Percentiles rank a stretch among this genome's conserved stretches.
Evolutionary conservation across 176 grass and related monocot species (phyloP).

Genomic region (Saccharum spontaneum): DNA sequence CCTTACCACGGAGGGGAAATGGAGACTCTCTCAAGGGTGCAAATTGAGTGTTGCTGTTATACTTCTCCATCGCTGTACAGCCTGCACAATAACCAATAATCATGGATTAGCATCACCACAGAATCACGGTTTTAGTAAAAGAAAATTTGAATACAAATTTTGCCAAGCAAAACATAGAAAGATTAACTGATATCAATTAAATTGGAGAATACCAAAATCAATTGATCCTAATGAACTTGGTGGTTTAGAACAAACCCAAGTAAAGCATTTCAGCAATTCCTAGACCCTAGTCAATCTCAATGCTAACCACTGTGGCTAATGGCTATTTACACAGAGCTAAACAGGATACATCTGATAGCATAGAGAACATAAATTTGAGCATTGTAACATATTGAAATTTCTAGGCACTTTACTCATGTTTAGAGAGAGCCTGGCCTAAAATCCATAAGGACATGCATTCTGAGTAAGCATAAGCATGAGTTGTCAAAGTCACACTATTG

Average conservation of each 20-base stretch:
- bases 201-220: not conserved
- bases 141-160: not conserved
- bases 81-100: not conserved
- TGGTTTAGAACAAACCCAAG: not conserved
- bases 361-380: not conserved
- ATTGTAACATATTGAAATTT: not conserved
- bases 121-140: not conserved
- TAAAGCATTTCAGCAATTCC: not conserved
- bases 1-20: constrained; percentile 43
- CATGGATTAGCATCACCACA: constrained; percentile 1
- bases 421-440: not conserved
- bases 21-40: constrained; percentile 5
- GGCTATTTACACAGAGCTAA: not conserved
- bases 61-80: constrained; percentile 43
- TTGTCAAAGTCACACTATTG: not conserved
- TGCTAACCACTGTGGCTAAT: not conserved
- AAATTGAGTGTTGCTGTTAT: constrained; percentile 26
- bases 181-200: not conserved
- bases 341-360: not conserved
- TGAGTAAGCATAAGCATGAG: not conserved
- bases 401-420: not conserved
- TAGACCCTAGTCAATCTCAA: not conserved
- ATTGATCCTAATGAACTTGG: not conserved
- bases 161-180: not conserved
- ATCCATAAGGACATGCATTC: not conserved